Evolutionary conservation across 2,329 filamentous ascomycete species (phyloP), one percentile per base, ranked within the genome.

Genomic region (Ophiostoma australiae): DNA sequence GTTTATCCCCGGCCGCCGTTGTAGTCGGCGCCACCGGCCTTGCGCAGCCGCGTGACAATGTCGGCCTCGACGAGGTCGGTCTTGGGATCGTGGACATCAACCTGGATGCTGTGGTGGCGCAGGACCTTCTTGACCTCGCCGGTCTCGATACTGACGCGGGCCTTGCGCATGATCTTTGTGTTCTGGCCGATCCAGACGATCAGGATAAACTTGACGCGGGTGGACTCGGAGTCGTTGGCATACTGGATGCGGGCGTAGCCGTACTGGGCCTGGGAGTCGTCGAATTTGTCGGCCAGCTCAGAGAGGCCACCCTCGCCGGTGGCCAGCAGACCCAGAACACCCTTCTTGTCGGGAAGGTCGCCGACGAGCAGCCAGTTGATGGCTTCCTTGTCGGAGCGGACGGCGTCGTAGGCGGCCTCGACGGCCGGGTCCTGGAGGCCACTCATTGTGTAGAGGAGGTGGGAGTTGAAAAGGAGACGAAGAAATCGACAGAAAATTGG

Each of bases 21-120:
- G 83, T 91, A 91, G 79, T 91, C 89, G 20, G 89, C 89, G 41
- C 89, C 89, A 70, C 89, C 89, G 4, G 86, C 88, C 81, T 86
- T 89, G 78, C 89, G 81, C 79, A 91, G 79, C 76, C 85, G 80
- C 72, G 83, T 78, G 20, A 90, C 86, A 69, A 91, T 84, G 27
- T 89, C 87, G 73, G 81, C 80, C 79, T 89, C 86, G 23, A 86
- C 84, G 70, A 91, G 78, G 76, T 91, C 89, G 37, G 80, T 79
- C 17, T 37, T 44, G 79, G 81, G 83, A 75, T 90, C 87, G 72
- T 82, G 81, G 2, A 88, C 87, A 76, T 90, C 87, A 68, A 91
- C 83, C 76, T 87, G 84, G 72, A 90, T 85, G 78, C 86, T 89
- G 78, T 90, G 87, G 77, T 90, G 88, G n/a, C 81, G 78, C 73